These are phyloP conservation scores for Solidago caesia DNA, from an alignment of 129 eudicot species.

Conservation along the genomic window DNA sequence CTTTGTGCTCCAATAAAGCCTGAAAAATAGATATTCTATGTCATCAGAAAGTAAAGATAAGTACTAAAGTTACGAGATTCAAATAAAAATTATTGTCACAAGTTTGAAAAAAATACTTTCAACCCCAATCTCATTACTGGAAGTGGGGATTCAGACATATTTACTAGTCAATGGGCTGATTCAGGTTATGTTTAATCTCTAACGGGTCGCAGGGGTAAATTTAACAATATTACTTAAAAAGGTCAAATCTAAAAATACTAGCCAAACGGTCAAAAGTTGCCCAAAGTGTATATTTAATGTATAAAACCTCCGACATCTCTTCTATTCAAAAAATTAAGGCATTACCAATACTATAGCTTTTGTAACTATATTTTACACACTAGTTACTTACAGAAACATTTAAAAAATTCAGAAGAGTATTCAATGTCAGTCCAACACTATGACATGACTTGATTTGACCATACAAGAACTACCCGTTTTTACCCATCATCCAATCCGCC, in stretches of 20 bases:
- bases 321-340: background rate
- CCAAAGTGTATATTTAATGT: background rate
- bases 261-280: background rate
- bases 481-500: background rate
- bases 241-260: background rate
- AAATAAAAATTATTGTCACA: background rate
- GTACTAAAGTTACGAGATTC: background rate
- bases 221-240: background rate
- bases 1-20: conserved; percentile 94
- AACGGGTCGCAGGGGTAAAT: background rate
- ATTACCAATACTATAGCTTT: background rate
- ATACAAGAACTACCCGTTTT: background rate
- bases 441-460: too few species aligned
- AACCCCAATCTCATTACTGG: background rate
- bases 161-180: background rate
- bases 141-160: background rate
- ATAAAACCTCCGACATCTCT: background rate
- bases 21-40: conserved; percentile 31
- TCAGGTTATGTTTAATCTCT: background rate
- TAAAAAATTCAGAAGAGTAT: too few species aligned
- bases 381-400: background rate
- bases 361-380: background rate
- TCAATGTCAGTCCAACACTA: too few species aligned
- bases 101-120: background rate
- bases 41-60: conserved; percentile 9